These are phyloP conservation scores for Rhynchosporium secalis DNA, from an alignment of 2,329 filamentous ascomycete species.

Conservation along the genomic window DNA sequence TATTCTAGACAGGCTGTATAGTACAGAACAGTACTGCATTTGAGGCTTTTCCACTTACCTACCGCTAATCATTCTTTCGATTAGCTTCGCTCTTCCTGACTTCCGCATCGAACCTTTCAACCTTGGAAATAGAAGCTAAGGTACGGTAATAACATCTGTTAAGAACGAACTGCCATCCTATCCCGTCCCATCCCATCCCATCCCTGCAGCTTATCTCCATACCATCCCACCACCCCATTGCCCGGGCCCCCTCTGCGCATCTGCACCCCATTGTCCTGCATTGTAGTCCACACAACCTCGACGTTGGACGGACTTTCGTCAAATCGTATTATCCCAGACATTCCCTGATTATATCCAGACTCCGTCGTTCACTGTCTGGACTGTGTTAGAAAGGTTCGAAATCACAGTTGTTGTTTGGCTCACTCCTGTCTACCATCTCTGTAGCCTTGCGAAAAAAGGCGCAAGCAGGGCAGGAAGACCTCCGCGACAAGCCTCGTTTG, in stretches of 20 bases:
- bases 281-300: slow-evolving; percentile 9
- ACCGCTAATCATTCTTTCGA: too few species aligned
- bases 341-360: background rate
- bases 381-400: background rate
- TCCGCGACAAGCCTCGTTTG: slow-evolving; percentile 6
- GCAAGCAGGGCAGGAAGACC: slow-evolving; percentile 5
- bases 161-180: too few species aligned
- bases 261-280: background rate
- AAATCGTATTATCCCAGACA: background rate
- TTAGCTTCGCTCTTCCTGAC: too few species aligned
- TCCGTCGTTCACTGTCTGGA: slow-evolving; percentile 7
- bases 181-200: too few species aligned
- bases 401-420: background rate
- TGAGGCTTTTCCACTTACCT: too few species aligned
- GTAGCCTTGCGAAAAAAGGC: background rate
- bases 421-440: background rate
- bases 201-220: too few species aligned
- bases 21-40: too few species aligned
- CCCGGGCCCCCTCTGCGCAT: background rate
- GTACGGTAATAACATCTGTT: too few species aligned
- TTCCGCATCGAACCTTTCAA: too few species aligned
- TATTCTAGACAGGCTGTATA: too few species aligned
- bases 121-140: too few species aligned
- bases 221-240: too few species aligned
- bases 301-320: background rate